Evolutionary conservation across 805 yeast genomes (phyloP).

Genomic region (Ogataea ganodermae): DNA sequence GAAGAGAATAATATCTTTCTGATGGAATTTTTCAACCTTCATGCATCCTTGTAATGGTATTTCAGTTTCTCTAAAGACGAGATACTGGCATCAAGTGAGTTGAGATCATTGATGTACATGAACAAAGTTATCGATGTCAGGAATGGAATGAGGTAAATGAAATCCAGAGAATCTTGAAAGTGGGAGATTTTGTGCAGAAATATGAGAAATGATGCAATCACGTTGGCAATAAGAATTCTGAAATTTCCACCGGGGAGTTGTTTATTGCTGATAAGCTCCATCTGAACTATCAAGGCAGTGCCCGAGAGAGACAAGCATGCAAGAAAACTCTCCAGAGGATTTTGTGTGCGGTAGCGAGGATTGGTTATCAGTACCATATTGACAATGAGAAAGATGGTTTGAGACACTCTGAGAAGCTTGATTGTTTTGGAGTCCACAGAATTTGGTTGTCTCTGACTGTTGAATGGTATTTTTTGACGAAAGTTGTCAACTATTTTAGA

Average conservation of each 20-base stretch:
- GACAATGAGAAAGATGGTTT: constrained; percentile 21
- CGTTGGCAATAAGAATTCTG: constrained; percentile 1
- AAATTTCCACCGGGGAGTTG: constrained; percentile 9
- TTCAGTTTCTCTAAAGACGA: constrained; percentile 25
- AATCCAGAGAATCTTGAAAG: constrained; percentile 19
- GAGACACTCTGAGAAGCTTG: constrained; percentile 18
- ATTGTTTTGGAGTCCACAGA: constrained; percentile 13
- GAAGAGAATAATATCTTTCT: constrained; percentile 12
- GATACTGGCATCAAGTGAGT: constrained; percentile 22
- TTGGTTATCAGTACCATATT: constrained; percentile 30
- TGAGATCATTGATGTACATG: constrained; percentile 22
- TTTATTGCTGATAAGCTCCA: constrained; percentile 16
- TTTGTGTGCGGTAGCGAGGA: constrained; percentile 32
- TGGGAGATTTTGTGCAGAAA: constrained; percentile 13
- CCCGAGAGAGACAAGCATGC: constrained; percentile 27
- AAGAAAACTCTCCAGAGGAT: constrained; percentile 28
- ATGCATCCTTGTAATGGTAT: constrained; percentile 37
- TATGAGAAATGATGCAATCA: constrained; percentile 11
- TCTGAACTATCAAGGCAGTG: constrained; percentile 23
- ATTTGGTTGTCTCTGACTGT: constrained; percentile 12
- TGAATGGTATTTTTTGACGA: constrained; percentile 23
- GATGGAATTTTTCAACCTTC: constrained; percentile 24
- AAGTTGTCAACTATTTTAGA: constrained; percentile 19
- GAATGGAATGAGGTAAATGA: constrained; percentile 31
- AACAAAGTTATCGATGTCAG: constrained; percentile 22